A percentile compares a stretch with the other conserved stretches of the same genome.
Conservation (phyloP, 2,329 filamentous ascomycete species). For the Ustulina deusta region DNA sequence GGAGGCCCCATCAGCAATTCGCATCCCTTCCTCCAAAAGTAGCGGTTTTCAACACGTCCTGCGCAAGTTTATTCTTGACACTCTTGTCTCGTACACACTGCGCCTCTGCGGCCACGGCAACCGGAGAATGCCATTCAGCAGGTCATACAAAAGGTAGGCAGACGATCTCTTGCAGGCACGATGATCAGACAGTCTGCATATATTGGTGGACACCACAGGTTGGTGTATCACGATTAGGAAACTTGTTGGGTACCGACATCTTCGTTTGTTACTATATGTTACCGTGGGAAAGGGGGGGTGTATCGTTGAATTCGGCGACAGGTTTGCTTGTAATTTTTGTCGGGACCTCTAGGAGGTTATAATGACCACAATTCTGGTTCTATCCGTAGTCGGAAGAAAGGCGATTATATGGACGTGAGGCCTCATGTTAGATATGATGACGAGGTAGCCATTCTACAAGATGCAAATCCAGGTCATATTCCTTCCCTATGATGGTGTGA, state of each 20-base stretch:
- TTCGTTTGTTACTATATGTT: too few relatives aligned
- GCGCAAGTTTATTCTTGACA: constrained; percentile 6
- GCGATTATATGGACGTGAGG: neutral
- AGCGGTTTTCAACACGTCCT: constrained; percentile 15
- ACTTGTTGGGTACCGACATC: constrained; percentile 6
- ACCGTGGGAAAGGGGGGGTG: too few relatives aligned
- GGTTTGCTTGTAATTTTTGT: neutral
- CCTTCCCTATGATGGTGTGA: neutral
- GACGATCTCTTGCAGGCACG: constrained; percentile 3
- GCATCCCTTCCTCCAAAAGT: neutral
- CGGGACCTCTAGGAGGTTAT: neutral
- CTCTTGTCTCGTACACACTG: neutral
- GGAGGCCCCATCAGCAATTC: neutral
- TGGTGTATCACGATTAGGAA: constrained; percentile 11
- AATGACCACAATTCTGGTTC: neutral
- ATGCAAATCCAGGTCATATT: neutral
- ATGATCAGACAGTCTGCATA: constrained; percentile 19
- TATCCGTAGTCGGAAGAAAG: neutral
- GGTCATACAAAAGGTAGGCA: constrained; percentile 19
- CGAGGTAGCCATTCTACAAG: neutral
- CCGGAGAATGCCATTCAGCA: neutral
- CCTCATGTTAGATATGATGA: neutral
- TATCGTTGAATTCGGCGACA: neutral
- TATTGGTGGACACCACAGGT: neutral
- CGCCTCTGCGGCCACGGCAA: neutral